phyloP scores from a whole-genome alignment of 495 filamentous ascomycete genomes.

The Rhypophila decipiens region DNA sequence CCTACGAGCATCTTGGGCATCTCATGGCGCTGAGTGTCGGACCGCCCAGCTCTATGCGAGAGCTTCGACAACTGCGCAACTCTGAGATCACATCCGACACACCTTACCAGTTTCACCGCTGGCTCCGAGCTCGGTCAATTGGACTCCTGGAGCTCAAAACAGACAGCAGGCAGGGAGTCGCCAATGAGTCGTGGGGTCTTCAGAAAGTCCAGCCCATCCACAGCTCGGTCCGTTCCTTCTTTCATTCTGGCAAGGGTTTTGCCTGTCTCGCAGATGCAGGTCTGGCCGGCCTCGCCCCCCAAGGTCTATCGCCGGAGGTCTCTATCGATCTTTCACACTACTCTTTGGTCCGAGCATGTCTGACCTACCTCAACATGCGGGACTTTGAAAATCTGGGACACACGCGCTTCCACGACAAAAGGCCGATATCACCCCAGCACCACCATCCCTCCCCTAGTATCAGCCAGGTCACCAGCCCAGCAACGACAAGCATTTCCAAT shows the following conservation, averaged over 20 bases:
- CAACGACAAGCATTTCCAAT: neutral
- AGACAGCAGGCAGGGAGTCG: slow-evolving; percentile 8
- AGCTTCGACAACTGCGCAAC: slow-evolving; percentile 24
- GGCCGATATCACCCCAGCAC: neutral
- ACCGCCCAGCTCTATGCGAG: slow-evolving; percentile 21
- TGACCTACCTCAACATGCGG: slow-evolving; percentile 31
- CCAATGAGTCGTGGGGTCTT: slow-evolving; percentile 24
- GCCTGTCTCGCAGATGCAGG: slow-evolving; percentile 16
- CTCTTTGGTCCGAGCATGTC: slow-evolving; percentile 26
- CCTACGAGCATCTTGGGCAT: slow-evolving; percentile 13
- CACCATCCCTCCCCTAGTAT: neutral
- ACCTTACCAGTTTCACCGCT: slow-evolving; percentile 27
- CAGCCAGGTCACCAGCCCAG: neutral
- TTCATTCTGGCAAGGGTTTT: slow-evolving; percentile 30
- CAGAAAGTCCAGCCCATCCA: slow-evolving; percentile 28
- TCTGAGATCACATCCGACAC: slow-evolving; percentile 29
- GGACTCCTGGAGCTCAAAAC: slow-evolving; percentile 29
- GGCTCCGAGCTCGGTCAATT: slow-evolving; percentile 30
- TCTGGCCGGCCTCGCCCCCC: slow-evolving; percentile 8
- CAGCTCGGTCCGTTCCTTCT: slow-evolving; percentile 29
- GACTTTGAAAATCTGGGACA: slow-evolving; percentile 27
- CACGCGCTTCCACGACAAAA: neutral
- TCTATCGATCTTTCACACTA: slow-evolving; percentile 28
- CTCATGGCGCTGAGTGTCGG: slow-evolving; percentile 23
- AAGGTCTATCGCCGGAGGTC: slow-evolving; percentile 6